Percentiles rank a stretch among this genome's conserved stretches.
Evolutionary conservation across 225 moss, liverwort and hornwort genomes (phyloP).

Genomic region (Anthoceros angustus): DNA sequence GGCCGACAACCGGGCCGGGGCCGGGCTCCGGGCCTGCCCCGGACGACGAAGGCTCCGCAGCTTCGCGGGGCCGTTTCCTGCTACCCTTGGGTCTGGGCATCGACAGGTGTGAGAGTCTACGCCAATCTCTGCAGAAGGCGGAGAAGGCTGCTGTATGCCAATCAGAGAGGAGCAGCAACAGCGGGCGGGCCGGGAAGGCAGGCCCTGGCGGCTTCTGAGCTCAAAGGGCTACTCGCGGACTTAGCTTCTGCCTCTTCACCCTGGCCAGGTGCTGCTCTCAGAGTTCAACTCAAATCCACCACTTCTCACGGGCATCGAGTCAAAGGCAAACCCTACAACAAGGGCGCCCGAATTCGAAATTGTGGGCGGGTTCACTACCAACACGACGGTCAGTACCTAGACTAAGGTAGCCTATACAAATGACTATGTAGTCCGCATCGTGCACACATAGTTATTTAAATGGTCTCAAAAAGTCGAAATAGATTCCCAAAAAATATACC

Average conservation of each 20-base stretch:
- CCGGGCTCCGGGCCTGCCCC: not conserved
- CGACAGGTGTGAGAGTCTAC: not conserved
- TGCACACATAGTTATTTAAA: too few species aligned
- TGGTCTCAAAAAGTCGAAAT: too few species aligned
- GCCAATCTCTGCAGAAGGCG: not conserved
- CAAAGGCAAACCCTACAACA: not conserved
- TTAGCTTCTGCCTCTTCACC: too few species aligned
- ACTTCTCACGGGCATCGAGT: not conserved
- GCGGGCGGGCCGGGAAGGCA: not conserved
- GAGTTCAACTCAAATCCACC: not conserved
- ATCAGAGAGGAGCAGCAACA: not conserved
- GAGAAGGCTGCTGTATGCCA: not conserved
- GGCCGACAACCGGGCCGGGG: not conserved
- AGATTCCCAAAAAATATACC: too few species aligned
- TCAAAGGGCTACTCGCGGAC: too few species aligned
- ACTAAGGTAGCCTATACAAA: too few species aligned
- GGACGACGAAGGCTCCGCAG: not conserved
- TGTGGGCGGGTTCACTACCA: not conserved
- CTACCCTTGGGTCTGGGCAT: slow-evolving; percentile 1
- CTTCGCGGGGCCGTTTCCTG: slow-evolving; percentile 2
- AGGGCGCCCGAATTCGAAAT: not conserved
- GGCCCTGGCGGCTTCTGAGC: too few species aligned
- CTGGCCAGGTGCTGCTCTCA: not conserved
- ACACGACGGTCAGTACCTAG: too few species aligned
- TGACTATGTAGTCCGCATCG: too few species aligned